Percentiles rank a stretch among this genome's conserved stretches.
Conservation (phyloP, 495 filamentous ascomycete species). For the Podospora appendiculata region DNA sequence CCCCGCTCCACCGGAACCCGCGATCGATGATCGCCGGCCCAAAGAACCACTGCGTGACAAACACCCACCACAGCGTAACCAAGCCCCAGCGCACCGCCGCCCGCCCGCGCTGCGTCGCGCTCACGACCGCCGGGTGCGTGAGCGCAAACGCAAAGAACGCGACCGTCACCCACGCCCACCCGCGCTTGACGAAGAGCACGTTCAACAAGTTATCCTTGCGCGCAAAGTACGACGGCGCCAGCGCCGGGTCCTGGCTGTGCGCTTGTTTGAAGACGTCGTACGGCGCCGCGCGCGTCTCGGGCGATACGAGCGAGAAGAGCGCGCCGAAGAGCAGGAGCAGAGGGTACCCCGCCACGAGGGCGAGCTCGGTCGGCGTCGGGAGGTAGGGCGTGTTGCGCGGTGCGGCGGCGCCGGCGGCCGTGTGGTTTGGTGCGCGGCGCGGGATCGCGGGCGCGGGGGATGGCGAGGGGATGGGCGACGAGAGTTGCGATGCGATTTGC, state of each 20-base stretch:
- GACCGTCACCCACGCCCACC: conserved; percentile 82
- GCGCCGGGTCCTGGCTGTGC: conserved; percentile 39
- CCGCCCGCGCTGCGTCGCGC: conserved; percentile 30
- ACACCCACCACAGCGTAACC: conserved; percentile 66
- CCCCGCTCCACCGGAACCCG: conserved; percentile 72
- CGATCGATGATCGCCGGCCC: conserved; percentile 85
- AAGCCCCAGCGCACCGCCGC: conserved; percentile 59
- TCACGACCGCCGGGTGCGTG: conserved; percentile 45
- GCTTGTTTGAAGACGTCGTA: conserved; percentile 51
- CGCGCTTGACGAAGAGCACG: conserved; percentile 83
- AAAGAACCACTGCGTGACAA: conserved; percentile 93
- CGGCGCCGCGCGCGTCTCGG: conserved; percentile 50
- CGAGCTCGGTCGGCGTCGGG: conserved; percentile 54
- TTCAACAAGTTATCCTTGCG: conserved; percentile 90
- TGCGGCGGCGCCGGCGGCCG: conserved; percentile 1
- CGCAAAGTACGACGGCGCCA: conserved; percentile 82
- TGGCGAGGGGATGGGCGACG: background rate
- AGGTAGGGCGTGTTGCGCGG: conserved; percentile 40
- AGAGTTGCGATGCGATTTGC: background rate
- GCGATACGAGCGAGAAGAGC: conserved; percentile 69
- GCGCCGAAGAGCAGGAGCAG: conserved; percentile 69
- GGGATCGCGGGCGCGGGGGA: background rate
- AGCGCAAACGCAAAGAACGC: conserved; percentile 54
- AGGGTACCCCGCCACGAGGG: conserved; percentile 65
- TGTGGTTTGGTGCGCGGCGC: background rate